Base-by-base conservation (phyloP, 2,329 filamentous ascomycete species). In the Cordyceps farinosa region DNA sequence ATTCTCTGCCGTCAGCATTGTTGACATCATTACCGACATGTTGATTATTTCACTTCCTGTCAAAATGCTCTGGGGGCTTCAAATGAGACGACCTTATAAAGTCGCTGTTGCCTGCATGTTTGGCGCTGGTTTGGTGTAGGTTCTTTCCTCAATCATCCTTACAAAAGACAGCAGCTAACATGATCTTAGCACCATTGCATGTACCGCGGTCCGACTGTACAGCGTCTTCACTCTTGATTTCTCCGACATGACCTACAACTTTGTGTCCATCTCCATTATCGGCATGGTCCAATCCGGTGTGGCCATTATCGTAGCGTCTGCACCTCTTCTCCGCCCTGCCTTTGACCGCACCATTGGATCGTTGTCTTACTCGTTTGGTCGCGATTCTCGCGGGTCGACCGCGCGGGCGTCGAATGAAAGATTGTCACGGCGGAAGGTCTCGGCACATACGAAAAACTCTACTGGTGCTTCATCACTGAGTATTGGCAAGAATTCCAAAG, bases 11-110 rank as follows among this genome's bases (percentile, higher is more conserved):
- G 63, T 67, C n/a, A 66, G 61, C 5, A 66, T 67, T 27, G 54
- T 68, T 38, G 67, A 68, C 34, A 65, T 68, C 8, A 56, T 67
- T 15, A 67, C 67, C 2, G 67, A 68, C 36, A 22, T 67, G 3
- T 17, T 66, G 6, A 68, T 68, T 10, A 34, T 68, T 10, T 65
- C 64, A 5, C 57, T 68, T 4, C 67, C 67, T 7, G 57, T 65
- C 34, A 63, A 64, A 36, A 64, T 66, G 60, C 59, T 68, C 5
- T 61, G 57, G 51, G 54, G 63, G 3, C 58, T 68, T 10, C 64
- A 65, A 44, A 57, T 67, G 52, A 61, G 63, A 50, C 32, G 51
- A 30, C 34, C 55, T 1, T 67, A 68, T 36, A 68, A 66, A 47
- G 52, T 67, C 11, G 67, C 66, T 7, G 34, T 68, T 17, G 63